Evolutionary conservation across 345 rosid species (phyloP).

Genomic region (Populus alba): DNA sequence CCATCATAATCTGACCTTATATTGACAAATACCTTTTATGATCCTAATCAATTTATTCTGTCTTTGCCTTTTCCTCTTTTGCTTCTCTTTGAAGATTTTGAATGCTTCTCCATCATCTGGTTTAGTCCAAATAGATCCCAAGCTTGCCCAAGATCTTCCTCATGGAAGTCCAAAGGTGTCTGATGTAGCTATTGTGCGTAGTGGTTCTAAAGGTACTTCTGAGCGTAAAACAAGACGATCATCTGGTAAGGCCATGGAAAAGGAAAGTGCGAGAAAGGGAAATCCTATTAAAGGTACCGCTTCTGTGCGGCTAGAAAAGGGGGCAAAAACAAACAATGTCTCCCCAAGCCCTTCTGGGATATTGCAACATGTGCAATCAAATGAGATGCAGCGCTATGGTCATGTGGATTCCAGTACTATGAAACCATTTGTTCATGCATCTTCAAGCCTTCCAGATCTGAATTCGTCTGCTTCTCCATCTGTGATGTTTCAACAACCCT

Average conservation of each 20-base stretch:
- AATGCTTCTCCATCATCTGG: slow-evolving; percentile 57
- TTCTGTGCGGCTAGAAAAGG: slow-evolving; percentile 47
- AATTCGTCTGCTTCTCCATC: slow-evolving; percentile 54
- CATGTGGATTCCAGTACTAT: slow-evolving; percentile 39
- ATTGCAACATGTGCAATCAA: slow-evolving; percentile 50
- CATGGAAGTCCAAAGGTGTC: slow-evolving; percentile 41
- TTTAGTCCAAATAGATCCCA: slow-evolving; percentile 39
- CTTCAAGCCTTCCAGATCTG: slow-evolving; percentile 67
- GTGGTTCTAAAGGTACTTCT: slow-evolving; percentile 49
- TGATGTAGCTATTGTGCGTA: slow-evolving; percentile 26
- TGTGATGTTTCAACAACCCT: slow-evolving; percentile 73
- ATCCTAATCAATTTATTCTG: slow-evolving; percentile 7
- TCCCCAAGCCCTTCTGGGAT: slow-evolving; percentile 43
- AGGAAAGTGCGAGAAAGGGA: slow-evolving; percentile 59
- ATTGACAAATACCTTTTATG: background rate
- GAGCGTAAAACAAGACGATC: slow-evolving; percentile 74
- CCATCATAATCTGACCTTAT: background rate
- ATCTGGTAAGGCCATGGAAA: slow-evolving; percentile 54
- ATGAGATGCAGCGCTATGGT: slow-evolving; percentile 55
- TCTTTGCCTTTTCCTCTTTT: background rate
- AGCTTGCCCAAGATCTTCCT: slow-evolving; percentile 34
- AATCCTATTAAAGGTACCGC: slow-evolving; percentile 40
- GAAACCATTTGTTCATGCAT: slow-evolving; percentile 49
- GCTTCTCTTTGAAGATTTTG: slow-evolving; percentile 43
- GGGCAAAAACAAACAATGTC: slow-evolving; percentile 41